A percentile compares a stretch with the other conserved stretches of the same genome.
Conservation (phyloP, 2,329 filamentous ascomycete species). For the Waltergamsia citrina region DNA sequence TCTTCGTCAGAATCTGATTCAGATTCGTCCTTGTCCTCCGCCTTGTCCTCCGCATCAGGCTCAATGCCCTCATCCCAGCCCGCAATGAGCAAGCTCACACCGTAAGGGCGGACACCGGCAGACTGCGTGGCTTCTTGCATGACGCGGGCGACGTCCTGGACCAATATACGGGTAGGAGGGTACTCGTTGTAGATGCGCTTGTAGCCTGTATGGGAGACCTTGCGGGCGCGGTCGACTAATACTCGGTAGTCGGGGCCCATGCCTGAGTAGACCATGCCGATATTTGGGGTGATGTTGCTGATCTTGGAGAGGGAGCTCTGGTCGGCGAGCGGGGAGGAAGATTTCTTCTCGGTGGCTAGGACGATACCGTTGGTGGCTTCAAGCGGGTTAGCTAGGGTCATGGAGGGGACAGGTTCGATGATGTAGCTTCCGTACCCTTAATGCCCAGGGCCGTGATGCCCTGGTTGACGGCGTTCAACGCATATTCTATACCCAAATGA, state of each 20-base stretch:
- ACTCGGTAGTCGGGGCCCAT: conserved; percentile 99
- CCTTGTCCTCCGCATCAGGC: conserved; percentile 64
- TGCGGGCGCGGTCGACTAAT: conserved; percentile 93
- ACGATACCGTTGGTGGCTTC: conserved; percentile 97
- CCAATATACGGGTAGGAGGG: conserved; percentile 97
- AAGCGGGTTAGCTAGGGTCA: conserved; percentile 11
- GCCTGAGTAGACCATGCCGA: conserved; percentile 98
- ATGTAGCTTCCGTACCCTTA: conserved; percentile 57
- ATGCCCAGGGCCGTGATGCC: conserved; percentile 97
- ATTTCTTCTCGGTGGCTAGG: conserved; percentile 98
- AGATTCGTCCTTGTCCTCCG: conserved; percentile 41
- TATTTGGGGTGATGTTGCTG: conserved; percentile 95
- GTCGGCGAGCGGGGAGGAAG: conserved; percentile 93
- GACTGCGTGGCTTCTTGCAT: conserved; percentile 99
- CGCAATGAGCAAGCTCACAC: conserved; percentile 88
- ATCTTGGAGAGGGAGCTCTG: conserved; percentile 93
- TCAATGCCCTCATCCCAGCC: conserved; percentile 97
- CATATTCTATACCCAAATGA: conserved; percentile 65
- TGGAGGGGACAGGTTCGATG: not conserved
- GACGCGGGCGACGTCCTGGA: conserved; percentile 93
- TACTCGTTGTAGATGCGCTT: conserved; percentile 99
- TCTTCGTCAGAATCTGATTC: conserved; percentile 48
- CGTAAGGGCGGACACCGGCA: conserved; percentile 93
- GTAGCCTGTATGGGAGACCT: conserved; percentile 96
- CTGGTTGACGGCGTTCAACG: conserved; percentile 97